Percentiles rank a stretch among this genome's conserved stretches.
Evolutionary conservation across 176 grass and related monocot genomes (phyloP).

Genomic region (Zizania latifolia): DNA sequence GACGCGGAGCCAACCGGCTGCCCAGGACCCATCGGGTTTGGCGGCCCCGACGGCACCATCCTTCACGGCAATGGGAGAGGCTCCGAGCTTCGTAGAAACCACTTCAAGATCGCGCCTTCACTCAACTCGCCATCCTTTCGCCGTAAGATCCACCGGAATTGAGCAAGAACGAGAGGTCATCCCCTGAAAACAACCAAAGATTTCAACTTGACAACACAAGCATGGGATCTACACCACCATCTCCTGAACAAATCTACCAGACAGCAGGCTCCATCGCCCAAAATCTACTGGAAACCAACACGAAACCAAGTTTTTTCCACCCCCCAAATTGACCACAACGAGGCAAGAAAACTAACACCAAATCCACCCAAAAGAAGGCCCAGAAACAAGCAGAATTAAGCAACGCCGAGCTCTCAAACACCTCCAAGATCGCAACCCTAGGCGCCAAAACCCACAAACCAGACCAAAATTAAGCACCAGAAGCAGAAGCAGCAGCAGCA

Average conservation of each 20-base stretch:
- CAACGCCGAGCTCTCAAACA: not conserved
- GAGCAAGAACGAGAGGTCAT: not conserved
- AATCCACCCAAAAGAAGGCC: not conserved
- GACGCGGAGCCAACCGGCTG: constrained; percentile 57
- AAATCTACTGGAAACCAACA: not conserved
- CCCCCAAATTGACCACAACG: not conserved
- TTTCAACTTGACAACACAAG: not conserved
- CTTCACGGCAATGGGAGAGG: constrained; percentile 16
- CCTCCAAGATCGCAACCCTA: not conserved
- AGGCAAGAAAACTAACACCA: not conserved
- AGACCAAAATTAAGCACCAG: constrained; percentile 11
- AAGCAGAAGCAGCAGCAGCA: too few species aligned
- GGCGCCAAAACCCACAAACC: not conserved
- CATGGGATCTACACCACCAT: constrained; percentile 19
- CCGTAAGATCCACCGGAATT: constrained; percentile 30
- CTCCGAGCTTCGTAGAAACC: not conserved
- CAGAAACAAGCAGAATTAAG: constrained; percentile 7
- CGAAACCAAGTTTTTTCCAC: not conserved
- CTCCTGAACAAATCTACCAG: not conserved
- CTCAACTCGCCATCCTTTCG: constrained; percentile 15
- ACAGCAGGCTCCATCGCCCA: not conserved
- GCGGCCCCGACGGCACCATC: constrained; percentile 79
- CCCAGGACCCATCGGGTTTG: constrained; percentile 67
- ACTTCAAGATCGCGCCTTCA: constrained; percentile 11
- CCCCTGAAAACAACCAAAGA: constrained; percentile 25